Percentiles rank a stretch among this genome's conserved stretches.
Conservation (phyloP, 352 stramenopile species). For the Pythium sp. region DNA sequence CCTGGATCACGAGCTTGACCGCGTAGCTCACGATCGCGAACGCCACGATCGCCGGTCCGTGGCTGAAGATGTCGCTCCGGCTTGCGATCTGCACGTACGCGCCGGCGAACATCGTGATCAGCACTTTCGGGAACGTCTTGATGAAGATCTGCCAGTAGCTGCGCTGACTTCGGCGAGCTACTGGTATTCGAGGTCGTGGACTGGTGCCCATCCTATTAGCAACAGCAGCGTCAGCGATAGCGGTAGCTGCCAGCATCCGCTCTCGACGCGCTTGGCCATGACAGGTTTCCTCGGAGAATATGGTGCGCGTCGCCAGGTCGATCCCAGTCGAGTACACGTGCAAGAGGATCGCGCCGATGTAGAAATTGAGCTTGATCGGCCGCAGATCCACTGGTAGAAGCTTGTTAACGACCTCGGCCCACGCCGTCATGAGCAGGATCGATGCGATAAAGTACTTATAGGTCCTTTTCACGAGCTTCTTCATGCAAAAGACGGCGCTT, state of each 20-base stretch:
- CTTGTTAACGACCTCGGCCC: conserved; percentile 17
- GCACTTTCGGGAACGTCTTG: background rate
- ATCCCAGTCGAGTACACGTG: conserved; percentile 2
- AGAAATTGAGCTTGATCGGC: conserved; percentile 7
- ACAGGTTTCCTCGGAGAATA: conserved; percentile 9
- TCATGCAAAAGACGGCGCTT: conserved; percentile 6
- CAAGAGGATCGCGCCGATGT: background rate
- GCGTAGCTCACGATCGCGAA: conserved; percentile 11
- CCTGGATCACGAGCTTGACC: conserved; percentile 12
- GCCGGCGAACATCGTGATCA: background rate
- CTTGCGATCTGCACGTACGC: conserved; percentile 10
- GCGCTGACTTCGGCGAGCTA: background rate
- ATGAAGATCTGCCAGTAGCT: background rate
- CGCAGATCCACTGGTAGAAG: background rate
- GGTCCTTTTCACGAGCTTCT: conserved; percentile 23
- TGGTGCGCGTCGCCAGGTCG: background rate
- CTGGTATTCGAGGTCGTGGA: background rate
- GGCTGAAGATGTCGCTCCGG: background rate
- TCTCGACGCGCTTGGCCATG: background rate
- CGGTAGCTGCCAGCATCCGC: background rate
- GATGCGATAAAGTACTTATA: conserved; percentile 24
- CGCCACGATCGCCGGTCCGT: background rate
- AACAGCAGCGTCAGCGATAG: background rate
- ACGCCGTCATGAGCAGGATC: conserved; percentile 29
- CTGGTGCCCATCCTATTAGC: no score